These are phyloP conservation scores for Thielaviopsis euricoi DNA, from an alignment of 2,329 filamentous ascomycete species.

Conservation along the genomic window DNA sequence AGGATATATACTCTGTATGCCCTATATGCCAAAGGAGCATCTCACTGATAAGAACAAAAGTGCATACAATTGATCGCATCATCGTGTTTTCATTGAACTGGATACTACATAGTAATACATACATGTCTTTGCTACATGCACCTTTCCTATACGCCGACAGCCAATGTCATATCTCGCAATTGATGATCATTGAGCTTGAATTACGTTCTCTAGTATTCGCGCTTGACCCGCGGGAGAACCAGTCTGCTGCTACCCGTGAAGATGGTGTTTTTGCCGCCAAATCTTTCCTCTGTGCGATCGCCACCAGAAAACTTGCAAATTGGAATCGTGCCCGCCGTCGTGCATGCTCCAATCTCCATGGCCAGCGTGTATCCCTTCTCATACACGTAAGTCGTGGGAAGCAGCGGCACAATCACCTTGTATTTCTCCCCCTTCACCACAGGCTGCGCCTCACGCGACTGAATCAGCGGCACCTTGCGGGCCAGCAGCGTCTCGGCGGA, in stretches of 20 bases:
- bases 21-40: too few species aligned
- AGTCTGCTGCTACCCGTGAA: not conserved
- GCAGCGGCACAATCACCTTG: not conserved
- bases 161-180: too few species aligned
- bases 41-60: too few species aligned
- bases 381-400: not conserved
- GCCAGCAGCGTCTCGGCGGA: not conserved
- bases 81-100: too few species aligned
- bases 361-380: not conserved
- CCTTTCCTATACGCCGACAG: too few species aligned
- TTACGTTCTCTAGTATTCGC: not conserved
- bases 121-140: too few species aligned
- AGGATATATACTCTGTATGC: too few species aligned
- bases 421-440: not conserved
- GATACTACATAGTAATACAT: too few species aligned
- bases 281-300: not conserved
- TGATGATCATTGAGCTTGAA: too few species aligned
- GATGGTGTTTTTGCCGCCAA: not conserved
- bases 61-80: too few species aligned
- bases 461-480: not conserved
- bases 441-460: not conserved
- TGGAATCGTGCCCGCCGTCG: not conserved
- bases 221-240: not conserved
- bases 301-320: not conserved
- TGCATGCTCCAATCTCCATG: not conserved